Evolutionary conservation across 2,329 filamentous ascomycete genomes (phyloP), one percentile per base, ranked within the genome.

Genomic region (Byssochlamys sp.): DNA sequence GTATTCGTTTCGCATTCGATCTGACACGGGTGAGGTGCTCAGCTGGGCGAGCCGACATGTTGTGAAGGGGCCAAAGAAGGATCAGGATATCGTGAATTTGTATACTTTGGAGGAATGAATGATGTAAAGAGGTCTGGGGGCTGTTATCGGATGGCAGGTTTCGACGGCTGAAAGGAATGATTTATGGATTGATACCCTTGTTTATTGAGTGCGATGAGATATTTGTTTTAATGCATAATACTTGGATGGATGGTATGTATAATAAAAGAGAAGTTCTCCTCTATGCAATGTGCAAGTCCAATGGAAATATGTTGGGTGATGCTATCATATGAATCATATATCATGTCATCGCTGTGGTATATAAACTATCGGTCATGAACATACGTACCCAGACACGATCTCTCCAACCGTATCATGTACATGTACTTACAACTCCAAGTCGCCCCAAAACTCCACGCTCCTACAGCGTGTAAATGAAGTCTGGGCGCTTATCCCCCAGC

Each of bases 401-500:
- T 19, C n/a, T 45, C 39, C 2, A 45, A n/a, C 39, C 19, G 1
- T 19, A 19, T 19, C 19, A 19, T 9, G 12, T 24, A 6, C 39
- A 19, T 6, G n/a, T 24, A 45, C 14, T 19, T 45, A 19, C n/a
- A 45, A 19, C 9, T 19, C 39, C 19, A 45, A 5, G 9, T 45
- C 39, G 2, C 39, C 19, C 5, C 7, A n/a, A 7, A 51, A 35
- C 49, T 19, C n/a, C 28, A 25, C 7, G 12, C 12, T 26, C 54
- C 60, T 52, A 71, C 59, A 72, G 56, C 7, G 82, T 87, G 70
- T 91, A 91, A 26, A 85, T 68, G 67, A 91, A 91, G 66, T 88
- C 84, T 0, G 87, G 87, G 58, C 83, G 80, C 73, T 77, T 76
- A 71, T 94, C 90, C 0, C 90, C 90, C 64, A 90, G 68, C 61